Evolutionary conservation across 192 early-diverging fungal genomes (phyloP), one percentile per base, ranked within the genome.

Genomic region (Endogone sp.): DNA sequence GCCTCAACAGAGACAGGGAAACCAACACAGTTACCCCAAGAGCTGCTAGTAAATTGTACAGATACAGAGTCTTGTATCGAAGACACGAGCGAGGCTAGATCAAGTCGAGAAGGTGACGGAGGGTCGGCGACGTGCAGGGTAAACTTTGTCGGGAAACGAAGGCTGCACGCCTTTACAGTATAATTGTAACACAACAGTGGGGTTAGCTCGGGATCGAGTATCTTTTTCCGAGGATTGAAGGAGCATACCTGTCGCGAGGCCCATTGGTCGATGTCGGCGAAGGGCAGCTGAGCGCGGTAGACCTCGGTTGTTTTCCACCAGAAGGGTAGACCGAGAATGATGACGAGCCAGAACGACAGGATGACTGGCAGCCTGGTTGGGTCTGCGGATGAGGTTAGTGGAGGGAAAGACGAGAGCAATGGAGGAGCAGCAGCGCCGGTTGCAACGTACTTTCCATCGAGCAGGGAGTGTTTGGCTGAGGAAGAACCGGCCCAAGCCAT

Each of bases 231-330:
- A 6, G 37, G 37, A 16, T 11, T 11, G 37, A 49, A 49, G 1
- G 1, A 16, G 37, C 9, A 11, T 49, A 49, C 37, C 37, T 49
- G 37, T 49, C 37, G 6, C 37, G 37, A 49, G 27, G 79, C 70
- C 87, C 86, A 90, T 23, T 65, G 58, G 22, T 84, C 74, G 49
- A 94, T 90, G 29, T 86, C 79, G 10, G 75, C 71, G 64, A 84
- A 81, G 3, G 92, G 91, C 64, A 95, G 66, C 27, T 84, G 78
- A 3, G 93, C 91, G 10, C 93, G 80, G 64, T 94, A 86, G 6
- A 95, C 89, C 24, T 90, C 86, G 0, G 92, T 95, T 3, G 91
- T 91, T 49, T 84, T 81, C 86, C 87, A 92, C 93, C 93, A 95
- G 27, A 93, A 80, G 1, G 93, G 93, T 13, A 90, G 56, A 2